phyloP scores from a whole-genome alignment of 2,329 filamentous ascomycete species.

The Aspergillus versicolor region DNA sequence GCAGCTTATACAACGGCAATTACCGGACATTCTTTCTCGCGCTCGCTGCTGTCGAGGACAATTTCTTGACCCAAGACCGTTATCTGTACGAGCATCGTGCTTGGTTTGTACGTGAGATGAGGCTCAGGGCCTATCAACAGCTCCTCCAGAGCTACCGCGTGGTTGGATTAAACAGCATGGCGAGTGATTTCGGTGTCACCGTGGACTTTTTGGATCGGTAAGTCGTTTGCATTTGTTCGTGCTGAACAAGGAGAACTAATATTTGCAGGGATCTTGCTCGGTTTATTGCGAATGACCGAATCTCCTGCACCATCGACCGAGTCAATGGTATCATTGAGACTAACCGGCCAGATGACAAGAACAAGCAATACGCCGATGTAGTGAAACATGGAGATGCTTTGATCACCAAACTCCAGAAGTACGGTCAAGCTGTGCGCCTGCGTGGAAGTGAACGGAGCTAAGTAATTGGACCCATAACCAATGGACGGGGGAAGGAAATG shows the following conservation, averaged over 20 bases:
- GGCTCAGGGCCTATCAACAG: conserved; percentile 92
- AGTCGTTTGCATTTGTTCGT: conserved; percentile 27
- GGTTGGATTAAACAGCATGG: conserved; percentile 96
- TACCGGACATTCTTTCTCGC: conserved; percentile 94
- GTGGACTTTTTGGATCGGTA: conserved; percentile 95
- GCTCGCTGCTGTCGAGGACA: conserved; percentile 84
- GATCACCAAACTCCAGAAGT: conserved; percentile 99
- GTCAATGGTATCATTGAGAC: conserved; percentile 98
- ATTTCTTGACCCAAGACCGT: conserved; percentile 89
- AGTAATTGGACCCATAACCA: not conserved
- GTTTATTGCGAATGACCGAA: conserved; percentile 92
- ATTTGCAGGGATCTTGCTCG: conserved; percentile 78
- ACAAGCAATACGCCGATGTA: conserved; percentile 98
- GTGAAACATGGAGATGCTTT: conserved; percentile 96
- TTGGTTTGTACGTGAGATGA: conserved; percentile 99
- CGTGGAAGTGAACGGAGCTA: conserved; percentile 90
- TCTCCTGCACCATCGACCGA: conserved; percentile 95
- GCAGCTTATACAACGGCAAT: conserved; percentile 87
- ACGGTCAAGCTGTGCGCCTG: conserved; percentile 91
- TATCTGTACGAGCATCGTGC: conserved; percentile 93
- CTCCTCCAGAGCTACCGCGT: conserved; percentile 96
- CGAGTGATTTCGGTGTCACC: conserved; percentile 91
- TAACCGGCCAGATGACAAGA: conserved; percentile 97
- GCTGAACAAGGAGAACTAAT: conserved; percentile 11
- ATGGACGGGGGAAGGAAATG: conserved; percentile 3